These are phyloP conservation scores for Kentomonas sorsogonicus DNA, from an alignment of 208 protist species.

Conservation along the genomic window DNA sequence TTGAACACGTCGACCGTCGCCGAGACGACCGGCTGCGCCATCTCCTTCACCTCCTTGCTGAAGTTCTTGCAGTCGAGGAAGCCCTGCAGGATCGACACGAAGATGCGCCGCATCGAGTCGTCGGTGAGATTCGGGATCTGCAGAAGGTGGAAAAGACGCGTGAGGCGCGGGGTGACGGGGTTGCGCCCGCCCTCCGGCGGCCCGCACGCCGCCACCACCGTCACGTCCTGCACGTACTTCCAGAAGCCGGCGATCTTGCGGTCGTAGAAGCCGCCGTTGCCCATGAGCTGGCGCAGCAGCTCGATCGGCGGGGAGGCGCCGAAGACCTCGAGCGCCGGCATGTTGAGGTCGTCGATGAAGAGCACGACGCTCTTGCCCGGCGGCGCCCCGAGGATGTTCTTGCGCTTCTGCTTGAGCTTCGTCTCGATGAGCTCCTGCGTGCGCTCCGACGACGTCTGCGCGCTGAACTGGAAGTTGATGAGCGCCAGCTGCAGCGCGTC, in stretches of 20 bases:
- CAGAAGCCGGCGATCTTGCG: constrained; percentile 92
- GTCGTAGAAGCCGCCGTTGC: constrained; percentile 96
- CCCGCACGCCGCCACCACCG: constrained; percentile 93
- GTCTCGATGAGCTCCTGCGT: constrained; percentile 97
- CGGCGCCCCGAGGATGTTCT: constrained; percentile 93
- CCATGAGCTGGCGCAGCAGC: constrained; percentile 96
- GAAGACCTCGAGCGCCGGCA: constrained; percentile 95
- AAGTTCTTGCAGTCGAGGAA: constrained; percentile 90
- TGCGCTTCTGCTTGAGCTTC: constrained; percentile 95
- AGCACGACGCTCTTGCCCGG: constrained; percentile 91
- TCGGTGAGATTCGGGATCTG: constrained; percentile 91
- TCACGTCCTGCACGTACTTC: constrained; percentile 94
- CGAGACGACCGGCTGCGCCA: constrained; percentile 71
- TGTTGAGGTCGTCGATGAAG: constrained; percentile 98
- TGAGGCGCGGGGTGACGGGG: constrained; percentile 89
- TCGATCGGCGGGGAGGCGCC: constrained; percentile 97
- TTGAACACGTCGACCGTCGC: constrained; percentile 92
- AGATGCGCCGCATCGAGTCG: constrained; percentile 94
- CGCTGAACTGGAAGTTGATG: constrained; percentile 94
- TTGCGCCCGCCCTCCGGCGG: constrained; percentile 95
- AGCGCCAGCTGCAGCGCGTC: constrained; percentile 73
- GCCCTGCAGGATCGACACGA: constrained; percentile 88
- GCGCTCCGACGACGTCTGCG: constrained; percentile 91
- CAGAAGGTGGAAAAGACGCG: constrained; percentile 93
- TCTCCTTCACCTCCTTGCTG: constrained; percentile 59